A percentile compares a stretch with the other conserved stretches of the same genome.
Evolutionary conservation across 2,329 filamentous ascomycete genomes (phyloP).

Genomic region (Nannizziopsis arthrosporioides): DNA sequence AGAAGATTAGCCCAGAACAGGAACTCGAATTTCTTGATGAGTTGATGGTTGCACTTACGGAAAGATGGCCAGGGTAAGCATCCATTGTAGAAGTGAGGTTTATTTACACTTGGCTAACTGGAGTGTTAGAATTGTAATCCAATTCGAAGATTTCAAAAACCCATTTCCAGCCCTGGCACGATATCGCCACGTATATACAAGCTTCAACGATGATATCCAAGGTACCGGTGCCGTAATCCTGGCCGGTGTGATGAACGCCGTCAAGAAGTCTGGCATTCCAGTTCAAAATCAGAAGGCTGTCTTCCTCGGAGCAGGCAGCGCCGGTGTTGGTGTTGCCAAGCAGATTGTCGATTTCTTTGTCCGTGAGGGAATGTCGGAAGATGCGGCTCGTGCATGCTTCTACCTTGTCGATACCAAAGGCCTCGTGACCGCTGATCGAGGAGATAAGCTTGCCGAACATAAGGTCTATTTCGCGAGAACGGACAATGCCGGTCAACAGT

Average conservation of each 20-base stretch:
- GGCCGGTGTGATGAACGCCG: conserved; percentile 62
- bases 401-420: conserved; percentile 97
- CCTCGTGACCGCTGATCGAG: conserved; percentile 82
- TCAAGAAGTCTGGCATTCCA: conserved; percentile 75
- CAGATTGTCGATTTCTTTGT: conserved; percentile 97
- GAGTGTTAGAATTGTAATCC: conserved; percentile 54
- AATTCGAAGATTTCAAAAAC: conserved; percentile 97
- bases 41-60: conserved; percentile 82
- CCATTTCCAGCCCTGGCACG: conserved; percentile 87
- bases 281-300: conserved; percentile 85
- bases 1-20: conserved; percentile 63
- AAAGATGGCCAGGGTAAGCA: conserved; percentile 55
- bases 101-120: conserved; percentile 34
- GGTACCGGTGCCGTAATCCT: conserved; percentile 92
- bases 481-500: conserved; percentile 53
- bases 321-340: conserved; percentile 93
- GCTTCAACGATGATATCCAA: conserved; percentile 98
- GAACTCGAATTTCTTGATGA: conserved; percentile 93
- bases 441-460: conserved; percentile 87
- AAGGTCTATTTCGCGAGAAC: conserved; percentile 56
- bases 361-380: conserved; percentile 76
- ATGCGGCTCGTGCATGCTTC: conserved; percentile 81
- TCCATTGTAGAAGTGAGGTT: conserved; percentile 24
- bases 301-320: conserved; percentile 91
- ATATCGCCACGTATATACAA: conserved; percentile 79